Evolutionary conservation across 1,284 basidiomycete genomes (phyloP).

Genomic region (Paramarasmius palmivorus): DNA sequence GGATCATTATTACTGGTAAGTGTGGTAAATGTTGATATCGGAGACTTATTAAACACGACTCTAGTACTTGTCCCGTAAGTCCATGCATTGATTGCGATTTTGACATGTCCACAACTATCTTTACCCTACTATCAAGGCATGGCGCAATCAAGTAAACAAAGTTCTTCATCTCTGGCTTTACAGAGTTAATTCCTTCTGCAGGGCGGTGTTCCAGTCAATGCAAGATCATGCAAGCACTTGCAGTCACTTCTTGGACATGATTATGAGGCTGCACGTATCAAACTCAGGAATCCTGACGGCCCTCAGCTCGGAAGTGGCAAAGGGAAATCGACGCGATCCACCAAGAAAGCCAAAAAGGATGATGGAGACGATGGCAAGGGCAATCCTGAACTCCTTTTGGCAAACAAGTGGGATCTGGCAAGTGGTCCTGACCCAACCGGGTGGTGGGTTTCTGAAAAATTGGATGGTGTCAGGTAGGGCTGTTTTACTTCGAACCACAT

Average conservation of each 20-base stretch:
- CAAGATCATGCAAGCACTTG: conserved; percentile 64
- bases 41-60: conserved; percentile 1
- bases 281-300: conserved; percentile 47
- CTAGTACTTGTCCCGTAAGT: conserved; percentile 47
- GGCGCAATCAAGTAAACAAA: conserved; percentile 46
- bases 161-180: background rate
- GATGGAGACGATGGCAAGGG: conserved; percentile 29
- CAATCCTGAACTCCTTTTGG: conserved; percentile 47
- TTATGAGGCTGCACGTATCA: conserved; percentile 54
- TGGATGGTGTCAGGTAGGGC: conserved; percentile 56
- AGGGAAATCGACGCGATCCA: conserved; percentile 18
- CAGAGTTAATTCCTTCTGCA: conserved; percentile 17
- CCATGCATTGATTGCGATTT: conserved; percentile 9
- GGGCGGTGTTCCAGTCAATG: conserved; percentile 48
- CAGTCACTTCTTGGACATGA: conserved; percentile 55
- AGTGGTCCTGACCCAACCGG: conserved; percentile 57
- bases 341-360: conserved; percentile 17
- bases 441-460: conserved; percentile 71
- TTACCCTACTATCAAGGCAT: too few relatives aligned
- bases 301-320: conserved; percentile 28
- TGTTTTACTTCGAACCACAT: conserved; percentile 3
- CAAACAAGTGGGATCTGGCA: conserved; percentile 60
- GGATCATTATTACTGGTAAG: conserved; percentile 58
- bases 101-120: too few relatives aligned
- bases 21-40: background rate